These are phyloP conservation scores for Daedaleopsis nitida DNA, from an alignment of 768 basidiomycete genomes.

Conservation along the genomic window DNA sequence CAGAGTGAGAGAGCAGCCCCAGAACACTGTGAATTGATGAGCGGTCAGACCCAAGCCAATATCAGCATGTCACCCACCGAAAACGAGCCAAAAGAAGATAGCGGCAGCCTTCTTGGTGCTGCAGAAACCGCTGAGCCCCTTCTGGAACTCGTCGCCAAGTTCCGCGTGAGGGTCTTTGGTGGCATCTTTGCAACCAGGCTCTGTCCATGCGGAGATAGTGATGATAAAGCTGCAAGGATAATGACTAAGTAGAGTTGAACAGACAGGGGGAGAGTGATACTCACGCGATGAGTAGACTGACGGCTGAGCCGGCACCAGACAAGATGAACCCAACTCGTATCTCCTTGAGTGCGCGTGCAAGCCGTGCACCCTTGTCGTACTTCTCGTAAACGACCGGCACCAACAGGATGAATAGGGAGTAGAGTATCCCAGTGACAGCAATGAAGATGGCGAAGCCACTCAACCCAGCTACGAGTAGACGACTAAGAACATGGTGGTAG, in stretches of 20 bases:
- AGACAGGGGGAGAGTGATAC: constrained; percentile 33
- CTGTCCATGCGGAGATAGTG: constrained; percentile 85
- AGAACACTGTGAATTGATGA: constrained; percentile 56
- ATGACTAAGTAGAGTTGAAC: constrained; percentile 12
- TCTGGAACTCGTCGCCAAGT: constrained; percentile 62
- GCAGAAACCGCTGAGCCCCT: constrained; percentile 80
- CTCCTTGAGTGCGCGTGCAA: constrained; percentile 82
- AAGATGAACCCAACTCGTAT: constrained; percentile 85
- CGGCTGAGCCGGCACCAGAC: constrained; percentile 63
- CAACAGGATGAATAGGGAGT: constrained; percentile 72
- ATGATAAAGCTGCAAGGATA: constrained; percentile 59
- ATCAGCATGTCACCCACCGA: constrained; percentile 49
- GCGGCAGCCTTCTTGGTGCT: constrained; percentile 89
- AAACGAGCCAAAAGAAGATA: constrained; percentile 88
- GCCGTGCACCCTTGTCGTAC: constrained; percentile 75
- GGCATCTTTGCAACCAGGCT: constrained; percentile 87
- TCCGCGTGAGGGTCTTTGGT: constrained; percentile 78
- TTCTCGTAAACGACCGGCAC: constrained; percentile 84
- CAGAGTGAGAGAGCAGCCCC: constrained; percentile 69
- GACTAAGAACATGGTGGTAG: not conserved
- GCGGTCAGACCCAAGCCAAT: not conserved
- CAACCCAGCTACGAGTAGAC: constrained; percentile 67
- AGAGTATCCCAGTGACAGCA: constrained; percentile 68
- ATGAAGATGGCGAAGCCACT: constrained; percentile 85
- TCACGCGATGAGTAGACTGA: constrained; percentile 77